Base-by-base conservation (phyloP, 2,329 filamentous ascomycete genomes). In the Karstenula rhodostoma region DNA sequence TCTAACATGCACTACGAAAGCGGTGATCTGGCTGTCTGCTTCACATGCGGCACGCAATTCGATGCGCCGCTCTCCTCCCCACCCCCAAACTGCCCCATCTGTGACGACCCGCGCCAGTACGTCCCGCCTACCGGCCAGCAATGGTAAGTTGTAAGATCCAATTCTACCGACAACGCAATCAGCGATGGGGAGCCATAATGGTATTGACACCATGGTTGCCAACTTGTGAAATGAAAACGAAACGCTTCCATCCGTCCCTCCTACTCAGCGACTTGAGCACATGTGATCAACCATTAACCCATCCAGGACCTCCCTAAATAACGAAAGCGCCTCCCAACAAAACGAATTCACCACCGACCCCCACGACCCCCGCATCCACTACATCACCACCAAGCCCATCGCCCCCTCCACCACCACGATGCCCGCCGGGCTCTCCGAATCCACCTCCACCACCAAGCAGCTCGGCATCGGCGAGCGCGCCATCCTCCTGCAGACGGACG, bases 401-500 rank as follows among this genome's bases (percentile, higher is more conserved):
- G 61, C 65, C 0, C 66, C 70, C 4, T 57, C 66, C 1, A 61
- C 17, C 35, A 43, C 52, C 22, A 23, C 67, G 32, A 63, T 71
- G 0, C 71, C 69, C 1, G 57, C 71, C 0, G 67, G 67, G 3
- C 67, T 75, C 13, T 43, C 63, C 51, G 85, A 85, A 0, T 75
- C 79, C 1, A 69, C 63, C 2, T 66, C 68, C 5, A 70, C 68
- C 3, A 64, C 69, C 42, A 73, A 32, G 82, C 69, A 89, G 74
- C 79, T 93, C 61, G 91, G 82, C 56, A 95, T 95, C 64, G 91
- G 91, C 0, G 89, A 95, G 77, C 85, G 92, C 33, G 88, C 88
- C 22, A 84, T 93, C 49, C 80, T 96, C 2, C 79, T 94, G 13
- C 81, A 84, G 52, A 92, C 90, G 0, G 81, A 85, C 0, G 60